Evolutionary conservation across 805 yeast genomes (phyloP), one percentile per base, ranked within the genome.

Genomic region (Metschnikowia lochheadii): DNA sequence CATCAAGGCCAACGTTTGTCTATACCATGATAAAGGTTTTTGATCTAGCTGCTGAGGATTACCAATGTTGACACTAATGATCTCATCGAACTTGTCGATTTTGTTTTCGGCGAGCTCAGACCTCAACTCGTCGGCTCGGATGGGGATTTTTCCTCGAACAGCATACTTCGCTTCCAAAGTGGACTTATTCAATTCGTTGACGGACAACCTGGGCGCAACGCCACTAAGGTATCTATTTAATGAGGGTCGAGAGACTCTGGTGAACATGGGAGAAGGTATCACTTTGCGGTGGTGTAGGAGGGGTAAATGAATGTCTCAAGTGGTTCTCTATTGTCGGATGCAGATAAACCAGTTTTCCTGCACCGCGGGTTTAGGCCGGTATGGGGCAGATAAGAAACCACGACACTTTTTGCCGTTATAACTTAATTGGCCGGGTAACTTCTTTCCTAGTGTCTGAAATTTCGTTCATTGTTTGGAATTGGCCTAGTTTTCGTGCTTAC

Each of bases 1-100:
- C 59, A 92, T 71, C 40, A 91, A 68, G 0, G 97, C 81, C 52
- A 92, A 73, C 3, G 91, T 96, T 65, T 91, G 96, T 61, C 99
- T 80, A 69, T 89, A 91, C 75, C 94, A 94, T n/a, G 96, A 88
- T 60, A 94, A 76, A 0, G 99, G 99, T 62, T 84, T 79, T 68
- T 94, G 99, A 59, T 89, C 92, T 64, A 94, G 77, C 66, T 92
- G 98, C 69, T 94, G 99, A 2, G 99, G 99, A 66, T 94, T 94
- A 31, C 99, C 99, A 55, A 94, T 94, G 66, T 94, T 94, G 56
- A 97, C 94, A 62, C 82, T 84, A 64, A 95, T 86, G 60, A 94
- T 87, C 53, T 79, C 73, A 40, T 79, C 70, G 64, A 90, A 94
- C 0, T 96, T 96, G 56, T 89, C 72, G 17, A 73, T 75, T 23